These are phyloP conservation scores for Populus hybrid DNA, from an alignment of 441 rosid species.

Conservation along the genomic window DNA sequence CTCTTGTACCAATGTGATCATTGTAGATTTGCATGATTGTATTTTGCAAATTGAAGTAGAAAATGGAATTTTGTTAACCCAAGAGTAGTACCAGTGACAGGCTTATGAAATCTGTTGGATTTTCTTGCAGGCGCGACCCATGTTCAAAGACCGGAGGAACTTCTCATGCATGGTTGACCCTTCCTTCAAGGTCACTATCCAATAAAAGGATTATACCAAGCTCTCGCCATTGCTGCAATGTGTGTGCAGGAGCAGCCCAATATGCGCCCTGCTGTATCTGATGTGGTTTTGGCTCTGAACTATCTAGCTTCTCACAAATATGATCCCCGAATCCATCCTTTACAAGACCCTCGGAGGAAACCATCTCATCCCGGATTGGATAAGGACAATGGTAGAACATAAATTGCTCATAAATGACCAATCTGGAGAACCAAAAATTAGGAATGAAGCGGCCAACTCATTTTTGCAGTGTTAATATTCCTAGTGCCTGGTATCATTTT, in stretches of 20 bases:
- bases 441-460: constrained; percentile 16
- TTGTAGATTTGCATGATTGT: not conserved
- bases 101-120: not conserved
- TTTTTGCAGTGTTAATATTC: constrained; percentile 20
- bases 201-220: constrained; percentile 87
- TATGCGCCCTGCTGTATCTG: constrained; percentile 76
- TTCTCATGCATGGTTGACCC: constrained; percentile 91
- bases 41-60: constrained; percentile 8
- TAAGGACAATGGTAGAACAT: constrained; percentile 6
- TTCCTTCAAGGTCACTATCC: constrained; percentile 76
- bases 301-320: constrained; percentile 79
- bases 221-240: constrained; percentile 95
- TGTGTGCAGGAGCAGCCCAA: constrained; percentile 94
- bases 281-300: constrained; percentile 83
- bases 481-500: constrained; percentile 31
- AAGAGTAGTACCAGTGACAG: too few relatives aligned
- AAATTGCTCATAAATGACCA: not conserved
- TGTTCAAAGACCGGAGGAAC: constrained; percentile 83
- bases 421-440: constrained; percentile 15
- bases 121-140: constrained; percentile 68
- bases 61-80: not conserved
- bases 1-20: not conserved
- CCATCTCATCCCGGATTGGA: constrained; percentile 12
- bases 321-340: constrained; percentile 41
- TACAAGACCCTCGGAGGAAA: constrained; percentile 29